Base-by-base conservation (phyloP, 2,329 filamentous ascomycete genomes). In the Hypoxylon sp. region DNA sequence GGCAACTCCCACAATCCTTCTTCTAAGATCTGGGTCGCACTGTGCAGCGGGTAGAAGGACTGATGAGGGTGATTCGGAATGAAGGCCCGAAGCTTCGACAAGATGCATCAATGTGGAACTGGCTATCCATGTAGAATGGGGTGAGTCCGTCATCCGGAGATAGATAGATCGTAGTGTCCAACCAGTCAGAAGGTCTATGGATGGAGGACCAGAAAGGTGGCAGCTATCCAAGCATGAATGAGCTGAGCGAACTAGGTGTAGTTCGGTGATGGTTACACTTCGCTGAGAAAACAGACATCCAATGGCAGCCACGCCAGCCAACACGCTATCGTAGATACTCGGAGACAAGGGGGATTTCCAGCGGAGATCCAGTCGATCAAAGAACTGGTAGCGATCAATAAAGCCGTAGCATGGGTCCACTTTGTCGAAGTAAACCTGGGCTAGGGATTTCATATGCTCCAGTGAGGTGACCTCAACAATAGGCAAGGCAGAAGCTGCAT, bases 51-150 rank as follows among this genome's bases (percentile, higher is more conserved):
- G 46, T 14, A 50, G 46, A 50, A 50, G 46, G 46, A 50, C 46
- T 9, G 46, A 50, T 21, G 46, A 29, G 25, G 14, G 46, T 29
- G 46, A 50, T 8, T 30, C 23, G n/a, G 46, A 50, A 50, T 50
- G 46, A 32, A 50, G 46, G 2, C 46, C 46, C 23, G 46, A 50
- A 32, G 46, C 46, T 32, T 50, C 46, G 5, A 50, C 27, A 7
- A 50, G 46, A 14, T 50, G 46, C 46, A 50, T 50, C 27, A 50
- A 50, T 14, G 46, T 50, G 46, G 46, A 50, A 32, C 25, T 50
- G n/a, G 46, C 46, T 50, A 50, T 50, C 46, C 46, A 50, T 50
- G 46, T 50, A 29, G 46, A 50, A 50, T 50, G 46, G 8, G 46
- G 46, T 27, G 46, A 50, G 19, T 50, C 46, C 6, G 46, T 50